These are phyloP conservation scores for Clathrospora elynae DNA, from an alignment of 2,329 filamentous ascomycete genomes.

Conservation along the genomic window DNA sequence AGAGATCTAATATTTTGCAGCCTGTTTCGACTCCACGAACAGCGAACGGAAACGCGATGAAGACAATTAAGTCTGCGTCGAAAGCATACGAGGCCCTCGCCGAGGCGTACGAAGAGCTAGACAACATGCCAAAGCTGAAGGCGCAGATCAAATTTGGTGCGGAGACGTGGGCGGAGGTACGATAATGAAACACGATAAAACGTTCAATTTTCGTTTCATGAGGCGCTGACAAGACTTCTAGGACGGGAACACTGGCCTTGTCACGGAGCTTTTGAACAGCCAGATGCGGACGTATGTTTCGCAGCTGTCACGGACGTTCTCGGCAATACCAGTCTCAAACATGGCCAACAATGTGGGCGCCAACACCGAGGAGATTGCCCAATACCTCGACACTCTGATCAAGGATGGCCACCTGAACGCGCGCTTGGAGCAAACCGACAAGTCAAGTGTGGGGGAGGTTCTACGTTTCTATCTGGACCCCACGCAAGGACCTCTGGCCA, in stretches of 20 bases:
- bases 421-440: slow-evolving; percentile 52
- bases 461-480: slow-evolving; percentile 58
- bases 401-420: slow-evolving; percentile 58
- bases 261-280: slow-evolving; percentile 70
- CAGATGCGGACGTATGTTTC: slow-evolving; percentile 78
- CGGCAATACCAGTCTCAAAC: slow-evolving; percentile 62
- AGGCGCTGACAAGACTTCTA: slow-evolving; percentile 37
- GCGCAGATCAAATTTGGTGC: slow-evolving; percentile 66
- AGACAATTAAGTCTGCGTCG: slow-evolving; percentile 62
- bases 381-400: slow-evolving; percentile 61
- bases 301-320: slow-evolving; percentile 74
- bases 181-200: slow-evolving; percentile 28
- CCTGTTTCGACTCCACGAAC: slow-evolving; percentile 61
- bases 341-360: slow-evolving; percentile 59
- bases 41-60: slow-evolving; percentile 59
- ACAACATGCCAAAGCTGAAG: slow-evolving; percentile 60
- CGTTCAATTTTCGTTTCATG: slow-evolving; percentile 12
- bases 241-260: slow-evolving; percentile 75
- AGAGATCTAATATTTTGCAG: slow-evolving; percentile 40
- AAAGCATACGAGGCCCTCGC: slow-evolving; percentile 75
- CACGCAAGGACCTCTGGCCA: slow-evolving; percentile 45
- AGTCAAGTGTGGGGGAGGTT: slow-evolving; percentile 51
- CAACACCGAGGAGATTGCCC: slow-evolving; percentile 57
- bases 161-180: slow-evolving; percentile 64
- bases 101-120: slow-evolving; percentile 64